Conservation (phyloP, 805 yeast genomes). For the Candida maris region DNA sequence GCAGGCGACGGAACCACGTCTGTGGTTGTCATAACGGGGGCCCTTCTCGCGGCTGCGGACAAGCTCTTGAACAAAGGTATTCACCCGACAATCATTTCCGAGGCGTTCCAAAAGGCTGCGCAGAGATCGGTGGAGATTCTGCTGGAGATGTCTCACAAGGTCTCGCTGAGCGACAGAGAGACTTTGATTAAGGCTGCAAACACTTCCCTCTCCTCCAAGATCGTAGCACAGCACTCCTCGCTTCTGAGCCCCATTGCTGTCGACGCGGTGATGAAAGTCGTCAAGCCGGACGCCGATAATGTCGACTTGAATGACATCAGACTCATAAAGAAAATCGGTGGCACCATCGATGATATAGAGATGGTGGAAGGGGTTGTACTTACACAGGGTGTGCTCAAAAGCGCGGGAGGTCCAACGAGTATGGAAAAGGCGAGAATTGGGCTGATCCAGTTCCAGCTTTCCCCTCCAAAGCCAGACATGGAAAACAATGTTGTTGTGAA, state of each 20-base stretch:
- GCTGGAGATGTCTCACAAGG: slow-evolving; percentile 78
- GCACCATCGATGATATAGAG: slow-evolving; percentile 95
- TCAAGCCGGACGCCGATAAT: slow-evolving; percentile 41
- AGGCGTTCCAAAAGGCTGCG: slow-evolving; percentile 88
- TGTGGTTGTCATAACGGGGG: slow-evolving; percentile 93
- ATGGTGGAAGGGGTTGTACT: slow-evolving; percentile 90
- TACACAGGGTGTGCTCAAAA: slow-evolving; percentile 83
- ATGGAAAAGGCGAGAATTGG: slow-evolving; percentile 92
- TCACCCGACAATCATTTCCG: slow-evolving; percentile 94
- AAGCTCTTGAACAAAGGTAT: slow-evolving; percentile 83
- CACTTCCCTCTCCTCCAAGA: slow-evolving; percentile 91
- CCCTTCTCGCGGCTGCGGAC: slow-evolving; percentile 92
- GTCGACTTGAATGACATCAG: slow-evolving; percentile 89
- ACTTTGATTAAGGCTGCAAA: slow-evolving; percentile 88
- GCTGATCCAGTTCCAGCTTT: slow-evolving; percentile 86
- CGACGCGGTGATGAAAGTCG: slow-evolving; percentile 81
- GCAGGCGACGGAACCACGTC: slow-evolving; percentile 99
- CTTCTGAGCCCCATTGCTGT: slow-evolving; percentile 91
- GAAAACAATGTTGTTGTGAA: slow-evolving; percentile 96
- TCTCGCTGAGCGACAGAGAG: slow-evolving; percentile 76
- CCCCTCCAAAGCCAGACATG: slow-evolving; percentile 97
- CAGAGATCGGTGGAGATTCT: slow-evolving; percentile 75
- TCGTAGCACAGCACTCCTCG: slow-evolving; percentile 88
- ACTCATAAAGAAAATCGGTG: slow-evolving; percentile 90
- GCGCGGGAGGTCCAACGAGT: slow-evolving; percentile 93